A percentile compares a stretch with the other conserved stretches of the same genome.
Conservation (phyloP, 1,139 yeast species). For the Candida glucosophila region DNA sequence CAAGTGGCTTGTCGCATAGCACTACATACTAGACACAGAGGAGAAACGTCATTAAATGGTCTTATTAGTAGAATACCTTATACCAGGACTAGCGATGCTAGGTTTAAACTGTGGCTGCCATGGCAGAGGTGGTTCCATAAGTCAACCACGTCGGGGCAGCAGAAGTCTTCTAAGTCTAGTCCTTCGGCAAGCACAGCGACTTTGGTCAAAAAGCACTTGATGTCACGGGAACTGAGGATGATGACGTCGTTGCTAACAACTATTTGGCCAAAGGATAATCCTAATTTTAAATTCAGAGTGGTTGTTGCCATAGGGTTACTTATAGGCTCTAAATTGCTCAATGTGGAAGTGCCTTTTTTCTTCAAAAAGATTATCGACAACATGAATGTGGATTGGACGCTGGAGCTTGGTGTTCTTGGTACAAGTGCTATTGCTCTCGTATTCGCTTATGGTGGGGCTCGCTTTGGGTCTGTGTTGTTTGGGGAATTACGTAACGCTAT, state of each 20-base stretch:
- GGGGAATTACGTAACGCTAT: slow-evolving; percentile 94
- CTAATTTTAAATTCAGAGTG: slow-evolving; percentile 67
- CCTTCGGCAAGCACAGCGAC: slow-evolving; percentile 1
- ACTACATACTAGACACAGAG: no score
- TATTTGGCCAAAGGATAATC: slow-evolving; percentile 82
- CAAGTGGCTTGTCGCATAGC: no score
- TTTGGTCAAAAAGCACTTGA: slow-evolving; percentile 17
- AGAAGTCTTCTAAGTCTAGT: no score
- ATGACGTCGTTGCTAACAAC: slow-evolving; percentile 58
- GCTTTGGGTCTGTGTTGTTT: slow-evolving; percentile 89
- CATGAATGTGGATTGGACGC: slow-evolving; percentile 86
- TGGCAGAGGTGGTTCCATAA: no score
- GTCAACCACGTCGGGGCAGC: no score
- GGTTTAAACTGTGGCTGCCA: no score
- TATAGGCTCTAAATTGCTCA: slow-evolving; percentile 72
- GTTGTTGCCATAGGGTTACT: slow-evolving; percentile 63
- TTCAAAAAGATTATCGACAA: slow-evolving; percentile 84
- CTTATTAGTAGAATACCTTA: no score
- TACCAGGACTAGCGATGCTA: no score
- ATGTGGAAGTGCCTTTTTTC: slow-evolving; percentile 93
- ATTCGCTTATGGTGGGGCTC: slow-evolving; percentile 84
- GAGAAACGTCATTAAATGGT: no score
- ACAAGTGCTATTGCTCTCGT: slow-evolving; percentile 67
- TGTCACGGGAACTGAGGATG: slow-evolving; percentile 52
- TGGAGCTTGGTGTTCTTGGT: slow-evolving; percentile 50